A percentile compares a stretch with the other conserved stretches of the same genome.
These are phyloP conservation scores for Hypoxylon fuscum DNA, from an alignment of 495 filamentous ascomycete genomes.

Conservation along the genomic window DNA sequence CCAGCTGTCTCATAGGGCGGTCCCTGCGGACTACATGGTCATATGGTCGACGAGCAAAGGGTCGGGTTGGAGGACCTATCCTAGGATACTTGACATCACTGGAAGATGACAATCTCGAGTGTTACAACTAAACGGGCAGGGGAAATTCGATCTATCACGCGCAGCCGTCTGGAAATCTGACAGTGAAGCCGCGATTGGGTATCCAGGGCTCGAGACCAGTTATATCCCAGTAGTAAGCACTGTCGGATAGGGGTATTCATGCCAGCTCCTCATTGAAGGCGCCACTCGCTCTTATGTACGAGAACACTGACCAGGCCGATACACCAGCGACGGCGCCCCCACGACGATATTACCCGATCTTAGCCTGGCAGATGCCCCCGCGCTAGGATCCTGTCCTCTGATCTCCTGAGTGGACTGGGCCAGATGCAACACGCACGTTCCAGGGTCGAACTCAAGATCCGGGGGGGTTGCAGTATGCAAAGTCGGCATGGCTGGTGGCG, in stretches of 20 bases:
- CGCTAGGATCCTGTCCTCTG: slow-evolving; percentile 20
- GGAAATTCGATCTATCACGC: slow-evolving; percentile 35
- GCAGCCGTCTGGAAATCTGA: slow-evolving; percentile 28
- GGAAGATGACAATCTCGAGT: slow-evolving; percentile 21
- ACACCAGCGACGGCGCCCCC: slow-evolving; percentile 23
- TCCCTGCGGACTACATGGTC: slow-evolving; percentile 16
- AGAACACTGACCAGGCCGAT: slow-evolving; percentile 16
- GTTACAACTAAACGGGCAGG: slow-evolving; percentile 18
- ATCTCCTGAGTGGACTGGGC: slow-evolving; percentile 37
- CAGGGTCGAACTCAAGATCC: slow-evolving; percentile 37
- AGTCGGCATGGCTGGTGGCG: slow-evolving; percentile 30
- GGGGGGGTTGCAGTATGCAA: slow-evolving; percentile 40
- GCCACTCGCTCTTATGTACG: slow-evolving; percentile 23
- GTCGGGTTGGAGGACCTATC: slow-evolving; percentile 13
- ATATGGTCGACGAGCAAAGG: slow-evolving; percentile 16
- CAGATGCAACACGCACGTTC: slow-evolving; percentile 39
- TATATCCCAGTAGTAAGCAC: slow-evolving; percentile 23
- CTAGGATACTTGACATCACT: slow-evolving; percentile 23
- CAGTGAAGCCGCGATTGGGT: slow-evolving; percentile 32
- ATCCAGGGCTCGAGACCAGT: slow-evolving; percentile 18
- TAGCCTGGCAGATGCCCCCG: slow-evolving; percentile 40
- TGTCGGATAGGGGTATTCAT: slow-evolving; percentile 35
- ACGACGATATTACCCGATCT: slow-evolving; percentile 42
- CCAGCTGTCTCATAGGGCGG: slow-evolving; percentile 27
- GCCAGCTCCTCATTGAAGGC: slow-evolving; percentile 14